These are phyloP conservation scores for Zanthoxylum bungeanum DNA, from an alignment of 345 rosid genomes.

Conservation along the genomic window DNA sequence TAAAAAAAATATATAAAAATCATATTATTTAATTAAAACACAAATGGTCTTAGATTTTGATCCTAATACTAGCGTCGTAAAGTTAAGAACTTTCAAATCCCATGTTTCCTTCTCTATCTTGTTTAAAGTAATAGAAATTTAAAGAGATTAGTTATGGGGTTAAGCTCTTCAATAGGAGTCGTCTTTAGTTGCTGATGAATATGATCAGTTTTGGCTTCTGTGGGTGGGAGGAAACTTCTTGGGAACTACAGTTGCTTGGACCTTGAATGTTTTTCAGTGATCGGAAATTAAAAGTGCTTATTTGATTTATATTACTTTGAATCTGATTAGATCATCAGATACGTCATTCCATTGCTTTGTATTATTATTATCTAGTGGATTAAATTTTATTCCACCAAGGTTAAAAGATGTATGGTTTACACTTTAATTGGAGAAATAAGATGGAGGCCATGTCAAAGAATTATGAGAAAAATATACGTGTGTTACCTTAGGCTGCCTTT, in stretches of 20 bases:
- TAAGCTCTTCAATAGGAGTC: no score
- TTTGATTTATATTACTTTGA: background rate
- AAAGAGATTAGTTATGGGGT: background rate
- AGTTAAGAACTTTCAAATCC: conserved; percentile 4
- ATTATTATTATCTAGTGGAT: background rate
- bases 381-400: background rate
- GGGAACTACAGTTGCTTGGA: background rate
- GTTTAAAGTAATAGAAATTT: background rate
- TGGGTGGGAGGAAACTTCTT: conserved; percentile 12
- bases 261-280: background rate
- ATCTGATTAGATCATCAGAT: background rate
- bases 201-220: background rate
- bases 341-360: background rate
- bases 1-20: no score
- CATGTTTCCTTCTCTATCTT: background rate
- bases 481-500: no score
- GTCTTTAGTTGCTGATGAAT: background rate
- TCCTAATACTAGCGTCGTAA: no score
- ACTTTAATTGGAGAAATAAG: background rate
- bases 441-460: background rate
- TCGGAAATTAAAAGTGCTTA: background rate
- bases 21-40: no score
- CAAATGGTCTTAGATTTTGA: no score
- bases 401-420: no score
- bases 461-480: background rate